These are phyloP conservation scores for Fraxinus anomala DNA, from an alignment of 257 asterid genomes.

Conservation along the genomic window DNA sequence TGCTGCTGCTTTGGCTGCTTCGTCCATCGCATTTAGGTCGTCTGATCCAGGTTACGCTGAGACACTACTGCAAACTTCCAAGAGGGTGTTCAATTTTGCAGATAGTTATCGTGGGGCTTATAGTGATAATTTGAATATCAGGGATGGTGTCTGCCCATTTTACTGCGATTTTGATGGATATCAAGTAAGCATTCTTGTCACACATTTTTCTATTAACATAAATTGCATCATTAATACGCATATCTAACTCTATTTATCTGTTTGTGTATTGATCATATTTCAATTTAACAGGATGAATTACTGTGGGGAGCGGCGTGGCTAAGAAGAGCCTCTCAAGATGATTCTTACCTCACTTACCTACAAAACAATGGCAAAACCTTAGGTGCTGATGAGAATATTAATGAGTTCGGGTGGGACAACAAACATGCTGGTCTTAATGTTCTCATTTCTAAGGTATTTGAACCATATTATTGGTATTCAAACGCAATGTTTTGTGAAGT, in stretches of 20 bases:
- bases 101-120: conserved; percentile 76
- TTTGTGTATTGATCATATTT: background rate
- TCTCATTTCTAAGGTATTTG: conserved; percentile 74
- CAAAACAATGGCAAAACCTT: conserved; percentile 78
- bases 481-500: too few relatives aligned
- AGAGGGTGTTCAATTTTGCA: conserved; percentile 68
- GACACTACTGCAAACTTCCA: conserved; percentile 62
- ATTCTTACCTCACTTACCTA: conserved; percentile 69
- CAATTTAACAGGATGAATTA: conserved; percentile 74
- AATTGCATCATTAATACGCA: too few relatives aligned
- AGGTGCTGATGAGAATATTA: conserved; percentile 81
- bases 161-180: conserved; percentile 95
- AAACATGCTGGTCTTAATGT: conserved; percentile 94
- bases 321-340: conserved; percentile 69
- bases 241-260: background rate
- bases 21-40: conserved; percentile 74
- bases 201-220: too few relatives aligned
- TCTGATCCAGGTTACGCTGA: conserved; percentile 79
- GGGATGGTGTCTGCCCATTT: conserved; percentile 78
- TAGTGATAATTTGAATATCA: conserved; percentile 31
- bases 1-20: conserved; percentile 92
- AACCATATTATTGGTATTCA: too few relatives aligned
- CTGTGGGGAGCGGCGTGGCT: conserved; percentile 99
- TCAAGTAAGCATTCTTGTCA: conserved; percentile 50
- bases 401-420: conserved; percentile 30